A percentile compares a stretch with the other conserved stretches of the same genome.
phyloP scores from a whole-genome alignment of 2,329 filamentous ascomycete genomes.

The Teratosphaeria pseudoeucalypti region DNA sequence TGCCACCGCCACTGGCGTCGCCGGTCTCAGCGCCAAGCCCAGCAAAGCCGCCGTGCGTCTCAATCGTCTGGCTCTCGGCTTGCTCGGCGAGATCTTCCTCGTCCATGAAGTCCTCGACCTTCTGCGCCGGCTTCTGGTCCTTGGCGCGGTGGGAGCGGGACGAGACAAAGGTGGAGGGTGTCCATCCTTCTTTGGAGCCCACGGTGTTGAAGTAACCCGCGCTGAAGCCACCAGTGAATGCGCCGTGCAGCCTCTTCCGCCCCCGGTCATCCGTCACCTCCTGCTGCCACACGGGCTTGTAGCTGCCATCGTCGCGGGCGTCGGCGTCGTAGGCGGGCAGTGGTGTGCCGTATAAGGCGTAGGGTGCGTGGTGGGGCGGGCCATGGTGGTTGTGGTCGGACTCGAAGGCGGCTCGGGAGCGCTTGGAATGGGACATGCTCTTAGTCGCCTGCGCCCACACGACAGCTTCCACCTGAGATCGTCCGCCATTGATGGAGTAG shows the following conservation, averaged over 20 bases:
- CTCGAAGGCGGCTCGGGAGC: constrained; percentile 68
- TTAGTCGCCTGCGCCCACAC: constrained; percentile 15
- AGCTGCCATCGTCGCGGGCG: constrained; percentile 78
- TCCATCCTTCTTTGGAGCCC: constrained; percentile 96
- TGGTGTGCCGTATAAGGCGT: constrained; percentile 72
- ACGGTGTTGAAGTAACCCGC: constrained; percentile 99
- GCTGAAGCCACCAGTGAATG: constrained; percentile 93
- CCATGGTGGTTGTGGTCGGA: constrained; percentile 49
- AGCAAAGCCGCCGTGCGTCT: constrained; percentile 62
- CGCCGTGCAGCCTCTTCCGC: constrained; percentile 82
- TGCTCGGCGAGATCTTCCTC: constrained; percentile 87
- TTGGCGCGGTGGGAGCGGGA: constrained; percentile 71
- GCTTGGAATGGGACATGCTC: constrained; percentile 61
- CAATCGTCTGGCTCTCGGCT: constrained; percentile 63
- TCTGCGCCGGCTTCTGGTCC: constrained; percentile 54
- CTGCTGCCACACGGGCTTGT: constrained; percentile 95
- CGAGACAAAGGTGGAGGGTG: constrained; percentile 82
- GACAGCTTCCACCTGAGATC: constrained; percentile 20
- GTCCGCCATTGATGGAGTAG: constrained; percentile 3
- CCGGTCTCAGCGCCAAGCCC: constrained; percentile 52
- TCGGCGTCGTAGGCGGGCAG: constrained; percentile 68
- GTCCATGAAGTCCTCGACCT: constrained; percentile 92
- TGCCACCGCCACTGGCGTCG: constrained; percentile 38
- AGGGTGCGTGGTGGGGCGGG: constrained; percentile 53
- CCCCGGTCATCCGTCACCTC: constrained; percentile 90